Conservation (phyloP, 2,329 filamentous ascomycete genomes). For the Trichoderma endophyticum region DNA sequence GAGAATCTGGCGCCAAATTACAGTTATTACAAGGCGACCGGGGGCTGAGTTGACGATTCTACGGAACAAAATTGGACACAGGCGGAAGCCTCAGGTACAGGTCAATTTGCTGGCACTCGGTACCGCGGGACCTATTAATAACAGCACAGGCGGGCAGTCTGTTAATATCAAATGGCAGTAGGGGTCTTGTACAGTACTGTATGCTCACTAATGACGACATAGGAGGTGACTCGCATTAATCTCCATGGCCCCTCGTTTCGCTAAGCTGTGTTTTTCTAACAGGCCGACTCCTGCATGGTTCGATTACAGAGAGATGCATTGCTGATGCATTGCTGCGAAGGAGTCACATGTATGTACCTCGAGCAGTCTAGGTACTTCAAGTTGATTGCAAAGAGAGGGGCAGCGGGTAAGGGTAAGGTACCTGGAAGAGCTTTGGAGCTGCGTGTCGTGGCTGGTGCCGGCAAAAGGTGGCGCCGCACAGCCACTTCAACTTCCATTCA, state of each 20-base stretch:
- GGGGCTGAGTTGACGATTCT: neutral
- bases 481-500: neutral
- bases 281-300: neutral
- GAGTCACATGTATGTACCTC: neutral
- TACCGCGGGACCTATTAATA: neutral
- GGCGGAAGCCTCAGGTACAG: neutral
- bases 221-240: neutral
- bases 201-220: neutral
- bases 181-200: neutral
- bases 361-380: neutral
- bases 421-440: neutral
- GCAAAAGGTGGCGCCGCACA: neutral
- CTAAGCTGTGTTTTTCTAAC: neutral
- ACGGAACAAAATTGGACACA: neutral
- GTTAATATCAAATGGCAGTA: neutral
- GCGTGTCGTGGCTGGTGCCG: neutral
- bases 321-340: neutral
- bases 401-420: neutral
- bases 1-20: constrained; percentile 3
- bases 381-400: neutral
- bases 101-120: neutral
- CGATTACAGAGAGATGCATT: neutral
- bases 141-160: neutral
- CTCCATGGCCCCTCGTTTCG: neutral
- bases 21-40: constrained; percentile 10